Base-by-base conservation (phyloP, 139 green algal genomes). In the Nannochloris sp. region DNA sequence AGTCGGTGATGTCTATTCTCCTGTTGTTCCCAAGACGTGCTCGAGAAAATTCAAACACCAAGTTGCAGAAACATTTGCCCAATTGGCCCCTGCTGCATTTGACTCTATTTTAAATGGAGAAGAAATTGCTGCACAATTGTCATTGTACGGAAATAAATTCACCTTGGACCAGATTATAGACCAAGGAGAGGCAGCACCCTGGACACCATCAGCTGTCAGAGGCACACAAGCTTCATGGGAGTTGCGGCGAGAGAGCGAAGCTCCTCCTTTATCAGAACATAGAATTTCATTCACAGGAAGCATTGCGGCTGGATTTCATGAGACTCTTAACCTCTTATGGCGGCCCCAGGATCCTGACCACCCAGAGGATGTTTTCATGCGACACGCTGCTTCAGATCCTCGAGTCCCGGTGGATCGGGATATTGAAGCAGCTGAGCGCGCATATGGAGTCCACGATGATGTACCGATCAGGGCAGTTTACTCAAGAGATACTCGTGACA, bases 61-160 rank as follows among this genome's bases (percentile, higher is more conserved):
- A 25, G 73, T 79, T 46, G 43, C 37, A 1, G 59, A 33, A 5
- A 60, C 67, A 37, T 79, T 80, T 67, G 45, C 59, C 5, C 63
- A 30, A 63, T 53, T 67, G 31, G 55, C 69, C 13, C 10, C 23
- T 14, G 58, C 58, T 50, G 40, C 40, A 28, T 64, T 64, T 31
- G 58, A 64, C 20, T 49, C 58, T 56, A 64, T 64, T 59, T 23
- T 64, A 6, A 64, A 64, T 64, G 58, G 58, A 17, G 58, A 64
- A 33, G 58, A 64, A 26, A 25, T 59, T 20, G 58, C 58, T 17
- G 25, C 46, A 20, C 46, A 53, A 10, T 23, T 44, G 16, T 64
- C 25, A 23, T 28, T 55, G 25, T 64, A 44, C 25, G 58, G 58
- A 49, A 31, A 49, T 28, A 49, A 23, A 49, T 29, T 17, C 23